These are phyloP conservation scores for Mycena rosella DNA, from an alignment of 768 basidiomycete species.

Conservation along the genomic window DNA sequence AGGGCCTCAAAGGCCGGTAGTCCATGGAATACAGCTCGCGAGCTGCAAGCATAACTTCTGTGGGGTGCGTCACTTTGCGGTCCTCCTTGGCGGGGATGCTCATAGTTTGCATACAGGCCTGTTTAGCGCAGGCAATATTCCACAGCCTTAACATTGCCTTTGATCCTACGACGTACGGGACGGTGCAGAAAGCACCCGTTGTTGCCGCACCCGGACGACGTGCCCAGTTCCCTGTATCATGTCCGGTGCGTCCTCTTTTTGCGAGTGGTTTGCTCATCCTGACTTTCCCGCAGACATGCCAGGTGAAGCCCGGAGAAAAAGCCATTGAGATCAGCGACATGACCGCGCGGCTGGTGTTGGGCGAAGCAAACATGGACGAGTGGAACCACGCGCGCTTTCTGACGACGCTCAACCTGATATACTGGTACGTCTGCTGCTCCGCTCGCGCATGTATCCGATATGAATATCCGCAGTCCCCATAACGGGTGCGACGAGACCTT, in stretches of 20 bases:
- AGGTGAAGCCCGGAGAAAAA: constrained; percentile 35
- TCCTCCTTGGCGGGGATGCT: not conserved
- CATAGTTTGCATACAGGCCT: constrained; percentile 23
- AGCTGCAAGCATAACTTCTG: constrained; percentile 41
- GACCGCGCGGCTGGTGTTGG: constrained; percentile 37
- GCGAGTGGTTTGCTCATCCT: not conserved
- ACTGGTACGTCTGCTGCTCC: constrained; percentile 29
- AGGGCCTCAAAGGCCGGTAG: constrained; percentile 14
- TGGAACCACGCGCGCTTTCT: constrained; percentile 39
- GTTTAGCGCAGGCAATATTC: constrained; percentile 39
- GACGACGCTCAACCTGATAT: constrained; percentile 38
- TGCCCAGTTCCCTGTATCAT: constrained; percentile 37
- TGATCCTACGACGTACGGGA: constrained; percentile 36
- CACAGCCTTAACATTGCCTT: constrained; percentile 36
- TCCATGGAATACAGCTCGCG: constrained; percentile 38
- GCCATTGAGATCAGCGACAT: constrained; percentile 36
- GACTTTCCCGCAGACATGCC: constrained; percentile 20
- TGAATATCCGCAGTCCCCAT: constrained; percentile 32
- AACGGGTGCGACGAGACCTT: constrained; percentile 40
- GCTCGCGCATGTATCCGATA: not conserved
- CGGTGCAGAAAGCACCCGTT: not conserved
- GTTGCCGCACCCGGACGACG: constrained; percentile 22
- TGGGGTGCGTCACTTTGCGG: constrained; percentile 25
- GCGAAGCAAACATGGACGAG: constrained; percentile 38
- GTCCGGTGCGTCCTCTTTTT: constrained; percentile 31